phyloP scores from a whole-genome alignment of 2,329 filamentous ascomycete genomes.

The Cercospora beticola region DNA sequence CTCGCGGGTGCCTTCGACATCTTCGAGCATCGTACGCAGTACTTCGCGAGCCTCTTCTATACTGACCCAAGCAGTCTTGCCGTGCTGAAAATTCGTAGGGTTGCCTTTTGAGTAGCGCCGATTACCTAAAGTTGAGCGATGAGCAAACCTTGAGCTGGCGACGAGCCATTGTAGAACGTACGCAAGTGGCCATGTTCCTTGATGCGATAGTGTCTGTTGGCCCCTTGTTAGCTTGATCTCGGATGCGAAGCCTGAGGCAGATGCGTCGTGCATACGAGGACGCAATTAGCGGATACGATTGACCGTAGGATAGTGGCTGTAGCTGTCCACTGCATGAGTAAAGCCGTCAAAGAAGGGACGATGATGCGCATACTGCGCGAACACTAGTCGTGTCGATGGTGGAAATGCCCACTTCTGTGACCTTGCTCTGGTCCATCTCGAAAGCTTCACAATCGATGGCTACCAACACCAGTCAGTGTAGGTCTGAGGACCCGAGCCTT shows the following conservation, averaged over 20 bases:
- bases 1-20: slow-evolving; percentile 46
- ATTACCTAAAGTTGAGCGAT: slow-evolving; percentile 51
- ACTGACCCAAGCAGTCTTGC: slow-evolving; percentile 51
- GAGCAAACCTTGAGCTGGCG: background rate
- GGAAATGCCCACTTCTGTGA: slow-evolving; percentile 86
- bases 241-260: background rate
- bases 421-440: slow-evolving; percentile 62
- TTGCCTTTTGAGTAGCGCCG: slow-evolving; percentile 67
- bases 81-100: slow-evolving; percentile 73
- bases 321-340: background rate
- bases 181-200: slow-evolving; percentile 63
- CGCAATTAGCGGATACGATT: slow-evolving; percentile 13
- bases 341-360: background rate
- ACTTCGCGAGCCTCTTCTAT: slow-evolving; percentile 38
- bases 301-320: background rate
- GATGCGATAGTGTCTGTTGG: slow-evolving; percentile 66
- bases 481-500: slow-evolving; percentile 28
- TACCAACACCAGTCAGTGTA: slow-evolving; percentile 59
- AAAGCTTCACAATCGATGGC: slow-evolving; percentile 81
- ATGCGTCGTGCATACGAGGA: slow-evolving; percentile 9
- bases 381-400: slow-evolving; percentile 67
- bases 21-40: slow-evolving; percentile 56
- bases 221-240: background rate
- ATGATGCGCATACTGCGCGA: slow-evolving; percentile 8
- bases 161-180: background rate